These are phyloP conservation scores for Ophiocordyceps camponoti-floridani DNA, from an alignment of 2,329 filamentous ascomycete genomes.

Conservation along the genomic window DNA sequence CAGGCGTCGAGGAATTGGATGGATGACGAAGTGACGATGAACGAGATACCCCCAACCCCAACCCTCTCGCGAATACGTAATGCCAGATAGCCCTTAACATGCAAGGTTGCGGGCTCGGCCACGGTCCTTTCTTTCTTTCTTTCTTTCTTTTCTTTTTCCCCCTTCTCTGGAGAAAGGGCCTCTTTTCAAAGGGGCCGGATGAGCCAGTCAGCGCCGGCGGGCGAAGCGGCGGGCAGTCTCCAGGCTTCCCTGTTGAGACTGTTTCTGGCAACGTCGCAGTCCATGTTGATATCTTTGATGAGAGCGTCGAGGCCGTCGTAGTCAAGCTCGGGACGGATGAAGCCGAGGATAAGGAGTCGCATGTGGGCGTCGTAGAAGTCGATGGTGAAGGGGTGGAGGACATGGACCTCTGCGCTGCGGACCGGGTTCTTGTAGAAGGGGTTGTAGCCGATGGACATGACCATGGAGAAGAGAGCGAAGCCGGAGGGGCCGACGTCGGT, in stretches of 20 bases:
- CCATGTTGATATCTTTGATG: constrained; percentile 72
- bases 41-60: constrained; percentile 1
- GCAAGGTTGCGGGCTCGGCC: background rate
- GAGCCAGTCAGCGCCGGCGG: constrained; percentile 20
- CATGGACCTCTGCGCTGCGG: constrained; percentile 75
- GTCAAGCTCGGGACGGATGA: constrained; percentile 76
- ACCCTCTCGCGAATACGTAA: background rate
- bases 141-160: too few relatives aligned
- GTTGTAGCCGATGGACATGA: constrained; percentile 92
- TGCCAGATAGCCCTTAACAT: background rate
- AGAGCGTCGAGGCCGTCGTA: constrained; percentile 72
- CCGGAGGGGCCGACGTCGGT: background rate
- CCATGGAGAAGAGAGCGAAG: constrained; percentile 54
- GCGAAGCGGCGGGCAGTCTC: constrained; percentile 20
- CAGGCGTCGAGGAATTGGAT: background rate
- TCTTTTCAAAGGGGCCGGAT: constrained; percentile 8
- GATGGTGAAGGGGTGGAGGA: constrained; percentile 55
- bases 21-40: background rate
- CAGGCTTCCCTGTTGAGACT: constrained; percentile 54
- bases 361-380: constrained; percentile 80
- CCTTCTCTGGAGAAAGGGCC: too few relatives aligned
- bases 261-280: constrained; percentile 64
- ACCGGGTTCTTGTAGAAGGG: constrained; percentile 90
- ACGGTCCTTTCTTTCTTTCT: background rate
- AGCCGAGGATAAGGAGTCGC: constrained; percentile 67